phyloP scores from a whole-genome alignment of 345 rosid genomes.

The Eucalyptus dawsonii region DNA sequence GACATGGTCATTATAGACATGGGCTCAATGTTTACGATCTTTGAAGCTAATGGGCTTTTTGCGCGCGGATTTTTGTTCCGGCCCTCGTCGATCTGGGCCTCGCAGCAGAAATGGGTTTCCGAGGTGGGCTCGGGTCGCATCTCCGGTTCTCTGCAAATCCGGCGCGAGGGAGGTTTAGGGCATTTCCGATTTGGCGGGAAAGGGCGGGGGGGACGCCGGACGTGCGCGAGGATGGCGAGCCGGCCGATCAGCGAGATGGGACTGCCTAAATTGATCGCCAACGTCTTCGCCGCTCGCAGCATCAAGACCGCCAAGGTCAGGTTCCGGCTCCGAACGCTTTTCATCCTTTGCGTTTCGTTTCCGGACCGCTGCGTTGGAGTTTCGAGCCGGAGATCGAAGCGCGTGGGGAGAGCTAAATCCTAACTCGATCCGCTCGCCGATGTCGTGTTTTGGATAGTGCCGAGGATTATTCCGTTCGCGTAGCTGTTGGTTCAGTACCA shows the following conservation, averaged over 20 bases:
- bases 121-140: background rate
- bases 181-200: background rate
- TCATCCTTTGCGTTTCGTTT: background rate
- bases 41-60: background rate
- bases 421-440: background rate
- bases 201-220: background rate
- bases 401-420: background rate
- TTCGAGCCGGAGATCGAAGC: background rate
- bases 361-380: background rate
- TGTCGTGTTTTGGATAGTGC: background rate
- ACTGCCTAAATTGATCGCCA: conserved; percentile 39
- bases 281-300: conserved; percentile 67
- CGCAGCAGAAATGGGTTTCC: background rate
- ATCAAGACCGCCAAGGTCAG: conserved; percentile 54
- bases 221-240: conserved; percentile 35
- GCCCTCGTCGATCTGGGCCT: background rate
- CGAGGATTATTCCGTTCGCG: background rate
- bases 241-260: conserved; percentile 52
- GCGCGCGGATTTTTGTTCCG: background rate
- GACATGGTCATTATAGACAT: background rate
- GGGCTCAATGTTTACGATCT: background rate
- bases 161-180: background rate
- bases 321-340: background rate
- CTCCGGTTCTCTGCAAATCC: background rate
- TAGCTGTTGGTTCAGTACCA: background rate